Evolutionary conservation across 1,284 basidiomycete species (phyloP), one percentile per base, ranked within the genome.

Genomic region (Hymenochaete sp.): DNA sequence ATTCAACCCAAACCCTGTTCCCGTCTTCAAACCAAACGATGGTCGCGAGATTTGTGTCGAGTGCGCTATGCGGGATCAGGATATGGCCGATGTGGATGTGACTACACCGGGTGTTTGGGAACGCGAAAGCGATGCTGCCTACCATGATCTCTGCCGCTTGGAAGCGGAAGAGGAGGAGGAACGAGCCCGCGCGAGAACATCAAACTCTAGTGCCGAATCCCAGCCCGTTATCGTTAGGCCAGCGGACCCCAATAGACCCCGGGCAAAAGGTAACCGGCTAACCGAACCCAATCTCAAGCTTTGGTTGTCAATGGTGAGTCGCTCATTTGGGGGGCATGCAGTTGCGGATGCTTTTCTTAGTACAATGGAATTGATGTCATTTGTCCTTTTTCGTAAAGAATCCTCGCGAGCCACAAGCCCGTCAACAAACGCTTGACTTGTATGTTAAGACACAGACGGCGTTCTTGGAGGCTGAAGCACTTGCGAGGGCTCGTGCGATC

Each of bases 51-150:
- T 98, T 35, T 98, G 95, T 58, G 72, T 98, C 39, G 95, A 98
- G 66, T 98, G 95, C 62, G 90, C 96, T 57, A 98, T 98, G 95
- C 83, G 95, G 35, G 95, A 98, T 66, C 82, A 95, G 59, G 95
- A 98, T 61, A 92, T 98, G 86, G 91, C 87, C 27, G 95, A 97
- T 63, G 90, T 98, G 22, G 76, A 86, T 59, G 95, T 97, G 18
- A 75, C 82, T 2, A 81, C 83, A 24, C 78, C 82, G 3, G 90
- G 91, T 0, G 73, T 88, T 11, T 98, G 95, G 95, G 91, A 89
- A 1, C 73, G 96, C 28, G 82, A 84, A 56, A 93, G 88, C 59
- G 95, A 98, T 60, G 77, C 72, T 5, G 70, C 75, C 29, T 95
- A 79, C 53, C 77, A 88, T 37, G 92, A 98, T 38, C 70, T 95